These are phyloP conservation scores for Chaetomium fimeti DNA, from an alignment of 495 filamentous ascomycete species.

Conservation along the genomic window DNA sequence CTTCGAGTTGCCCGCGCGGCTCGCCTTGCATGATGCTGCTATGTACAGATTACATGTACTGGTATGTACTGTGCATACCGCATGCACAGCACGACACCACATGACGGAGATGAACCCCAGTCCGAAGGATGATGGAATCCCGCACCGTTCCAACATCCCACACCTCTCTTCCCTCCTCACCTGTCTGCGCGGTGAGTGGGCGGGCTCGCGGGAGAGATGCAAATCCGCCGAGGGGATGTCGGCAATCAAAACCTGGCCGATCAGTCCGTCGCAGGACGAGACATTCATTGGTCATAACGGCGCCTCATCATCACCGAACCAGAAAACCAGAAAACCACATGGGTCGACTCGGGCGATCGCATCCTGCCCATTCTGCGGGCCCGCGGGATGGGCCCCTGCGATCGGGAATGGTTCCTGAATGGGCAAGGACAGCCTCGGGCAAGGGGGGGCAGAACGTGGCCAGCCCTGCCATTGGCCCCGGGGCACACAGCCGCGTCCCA, in stretches of 20 bases:
- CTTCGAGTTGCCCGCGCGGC: background rate
- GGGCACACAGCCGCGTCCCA: constrained; percentile 27
- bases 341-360: constrained; percentile 12
- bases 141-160: background rate
- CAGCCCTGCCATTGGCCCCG: constrained; percentile 27
- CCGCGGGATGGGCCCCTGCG: constrained; percentile 16
- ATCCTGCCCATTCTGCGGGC: constrained; percentile 3
- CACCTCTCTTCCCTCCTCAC: background rate
- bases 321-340: constrained; percentile 4
- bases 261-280: background rate
- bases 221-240: background rate
- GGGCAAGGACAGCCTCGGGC: constrained; percentile 8
- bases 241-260: background rate
- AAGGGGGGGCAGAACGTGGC: constrained; percentile 2
- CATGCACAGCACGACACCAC: background rate
- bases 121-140: constrained; percentile 5
- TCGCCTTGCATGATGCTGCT: background rate
- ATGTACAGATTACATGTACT: background rate
- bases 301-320: background rate
- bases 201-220: background rate
- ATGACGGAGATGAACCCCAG: constrained; percentile 1
- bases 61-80: constrained; percentile 2
- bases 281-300: background rate
- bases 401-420: constrained; percentile 27
- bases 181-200: background rate